Percentiles rank a stretch among this genome's conserved stretches.
phyloP scores from a whole-genome alignment of 345 rosid species.

The Camelina hispida region DNA sequence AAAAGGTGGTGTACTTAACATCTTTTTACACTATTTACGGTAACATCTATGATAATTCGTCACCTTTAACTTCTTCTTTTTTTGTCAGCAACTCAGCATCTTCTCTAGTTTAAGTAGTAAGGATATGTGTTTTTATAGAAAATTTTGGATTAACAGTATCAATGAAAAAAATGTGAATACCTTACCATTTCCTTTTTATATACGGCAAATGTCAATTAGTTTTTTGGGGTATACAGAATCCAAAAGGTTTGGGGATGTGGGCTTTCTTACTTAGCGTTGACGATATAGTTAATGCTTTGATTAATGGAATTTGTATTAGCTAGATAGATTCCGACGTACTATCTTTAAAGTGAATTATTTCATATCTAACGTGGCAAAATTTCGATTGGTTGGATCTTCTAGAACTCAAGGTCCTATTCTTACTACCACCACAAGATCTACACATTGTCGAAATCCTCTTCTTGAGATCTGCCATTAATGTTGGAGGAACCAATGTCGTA shows the following conservation, averaged over 20 bases:
- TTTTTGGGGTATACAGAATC: constrained; percentile 35
- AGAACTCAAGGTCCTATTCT: constrained; percentile 45
- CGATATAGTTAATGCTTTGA: constrained; percentile 43
- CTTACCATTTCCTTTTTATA: not conserved
- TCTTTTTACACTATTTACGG: not conserved
- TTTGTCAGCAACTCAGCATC: not conserved
- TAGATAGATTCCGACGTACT: constrained; percentile 24
- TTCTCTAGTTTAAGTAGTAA: not conserved
- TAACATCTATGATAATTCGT: not conserved
- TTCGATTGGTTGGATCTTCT: constrained; percentile 35
- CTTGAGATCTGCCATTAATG: constrained; percentile 55
- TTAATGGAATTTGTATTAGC: constrained; percentile 38
- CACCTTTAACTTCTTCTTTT: not conserved
- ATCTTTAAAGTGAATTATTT: constrained; percentile 19
- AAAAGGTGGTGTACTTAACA: constrained; percentile 15
- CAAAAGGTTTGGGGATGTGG: constrained; percentile 28
- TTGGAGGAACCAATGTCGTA: constrained; percentile 58
- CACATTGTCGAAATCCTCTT: constrained; percentile 47
- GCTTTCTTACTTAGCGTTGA: constrained; percentile 45
- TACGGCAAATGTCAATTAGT: not conserved
- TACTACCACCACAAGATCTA: constrained; percentile 42
- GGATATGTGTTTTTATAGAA: not conserved
- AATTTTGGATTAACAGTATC: not conserved
- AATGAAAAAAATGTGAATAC: too few species aligned
- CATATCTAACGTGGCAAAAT: constrained; percentile 33